Base-by-base conservation (phyloP, 768 basidiomycete species). In the Cystofilobasidium macerans region DNA sequence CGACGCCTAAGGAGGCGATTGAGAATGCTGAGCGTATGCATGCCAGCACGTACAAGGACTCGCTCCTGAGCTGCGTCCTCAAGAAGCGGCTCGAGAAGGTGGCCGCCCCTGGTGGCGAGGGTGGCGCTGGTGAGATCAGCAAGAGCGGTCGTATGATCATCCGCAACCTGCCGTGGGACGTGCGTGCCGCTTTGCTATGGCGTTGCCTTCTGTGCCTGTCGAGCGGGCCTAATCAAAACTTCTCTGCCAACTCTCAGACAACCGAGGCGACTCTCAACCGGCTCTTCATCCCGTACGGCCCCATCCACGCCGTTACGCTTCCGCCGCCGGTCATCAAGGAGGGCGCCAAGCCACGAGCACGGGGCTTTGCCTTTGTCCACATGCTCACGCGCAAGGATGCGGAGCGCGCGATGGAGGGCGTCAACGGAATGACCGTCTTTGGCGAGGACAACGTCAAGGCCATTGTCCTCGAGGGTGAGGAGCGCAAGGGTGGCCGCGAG, bases 291-390 rank as follows among this genome's bases (percentile, higher is more conserved):
- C 88, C 88, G 0, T 84, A 86, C 68, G 93, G 93, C 0, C 86
- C 91, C 0, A 85, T 98, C 24, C 80, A 91, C 74, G 87, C 87
- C 0, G 83, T 98, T 69, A 83, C 86, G 67, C 85, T 94, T 22
- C 93, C 67, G 30, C 91, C 0, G 76, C 78, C 26, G 76, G 77
- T 70, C 69, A 66, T 69, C 20, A 82, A 35, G 79, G 73, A 74
- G 53, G 72, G 71, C 1, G 65, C 71, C 42, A 75, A 76, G 65
- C 69, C 76, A n/a, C 72, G 74, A 33, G 73, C 82, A 20, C 85
- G 86, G 70, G 91, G 93, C 0, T 98, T 94, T 70, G 94, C 91
- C 0, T 97, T 98, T 71, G 85, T 98, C 13, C 94, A 91, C 89
- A 91, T 89, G 83, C 75, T 91, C 69, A 84, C 84, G 72, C 85